Evolutionary conservation across 306 rosid genomes (phyloP), one percentile per base, ranked within the genome.

Genomic region (Benincasa hispida): DNA sequence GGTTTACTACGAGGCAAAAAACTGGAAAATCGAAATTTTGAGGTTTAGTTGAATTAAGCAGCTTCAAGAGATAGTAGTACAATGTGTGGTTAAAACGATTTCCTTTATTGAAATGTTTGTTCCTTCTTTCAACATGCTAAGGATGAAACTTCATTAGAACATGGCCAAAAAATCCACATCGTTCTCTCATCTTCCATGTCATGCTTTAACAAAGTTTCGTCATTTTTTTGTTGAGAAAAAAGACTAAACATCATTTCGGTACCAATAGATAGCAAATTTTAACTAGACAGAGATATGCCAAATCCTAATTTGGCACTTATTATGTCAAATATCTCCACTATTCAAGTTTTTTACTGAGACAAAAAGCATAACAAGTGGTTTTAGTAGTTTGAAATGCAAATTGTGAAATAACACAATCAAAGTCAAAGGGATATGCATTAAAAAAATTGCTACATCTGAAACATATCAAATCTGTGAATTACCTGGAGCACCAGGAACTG

Each of bases 401-500:
- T 21, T 21, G 35, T 12, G 6, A 22, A 68, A 68, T 27, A 17
- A 75, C 53, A 47, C 3, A 12, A 19, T 22, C 68, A 61, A 17
- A 61, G 47, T 17, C 8, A 24, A 55, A 75, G 61, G 22, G 5
- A 56, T 2, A 12, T 21, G 48, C 53, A 30, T 75, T 41, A 41
- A 45, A 25, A 24, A 37, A 22, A 62, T 18, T 30, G 39, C 1
- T 8, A 27, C 28, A 60, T 59, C 42, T 75, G 5, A 14, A 14
- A 24, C 35, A 32, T 13, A 69, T 42, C 17, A 35, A 14, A 6
- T 27, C 30, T 8, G 8, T 72, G 55, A 34, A 15, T 83, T 80
- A 93, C 98, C 97, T 75, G 92, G 97, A 53, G 87, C 84, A 76
- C 91, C 89, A 55, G 90, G 87, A 69, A 72, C 4, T 11, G 98